Evolutionary conservation across 768 basidiomycete species (phyloP), one percentile per base, ranked within the genome.

Genomic region (Agaricus subrufescens): DNA sequence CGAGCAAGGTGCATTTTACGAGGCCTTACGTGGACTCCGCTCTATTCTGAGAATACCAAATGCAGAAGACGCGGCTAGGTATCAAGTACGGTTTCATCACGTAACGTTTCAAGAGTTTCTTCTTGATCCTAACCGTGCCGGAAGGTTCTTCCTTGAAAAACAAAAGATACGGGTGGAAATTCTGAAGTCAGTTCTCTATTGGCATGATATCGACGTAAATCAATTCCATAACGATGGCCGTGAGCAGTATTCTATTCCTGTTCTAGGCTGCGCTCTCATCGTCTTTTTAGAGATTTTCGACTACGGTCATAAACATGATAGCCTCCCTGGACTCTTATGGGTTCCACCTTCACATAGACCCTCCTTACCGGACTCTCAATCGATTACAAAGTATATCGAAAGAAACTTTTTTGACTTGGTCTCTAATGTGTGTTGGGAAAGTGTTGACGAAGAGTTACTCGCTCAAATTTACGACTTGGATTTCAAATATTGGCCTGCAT

Each of bases 81-180:
- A 14, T 10, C 15, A 9, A 14, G 14, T 47, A 14, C 23, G 11
- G 1, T 46, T 54, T 26, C 31, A 47, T 47, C 53, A 54, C 26
- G 34, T 37, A 6, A 47, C 53, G 10, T 54, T 54, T 34, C n/a
- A 54, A 26, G 53, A 47, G 23, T 54, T 26, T 15, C 44, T 54
- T 5, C 29, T 27, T 6, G 46, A 39, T 25, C 12, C 53, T 3
- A 54, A 25, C 8, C 53, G 47, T 25, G 42, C 54, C 2, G 38
- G 46, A 10, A 29, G 29, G n/a, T 55, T 42, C 14, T 27, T 25
- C 10, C 11, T 49, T 11, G 40, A 48, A 3, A 30, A 30, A 9
- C 11, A 48, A 19, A 31, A 45, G 31, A 43, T 43, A 25, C 11
- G 4, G 10, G 29, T 34, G 11, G 52, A 44, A 9, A 23, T 53